Percentiles rank a stretch among this genome's conserved stretches.
Conservation (phyloP, 352 stramenopile species). For the Phytophthora ohioensis region DNA sequence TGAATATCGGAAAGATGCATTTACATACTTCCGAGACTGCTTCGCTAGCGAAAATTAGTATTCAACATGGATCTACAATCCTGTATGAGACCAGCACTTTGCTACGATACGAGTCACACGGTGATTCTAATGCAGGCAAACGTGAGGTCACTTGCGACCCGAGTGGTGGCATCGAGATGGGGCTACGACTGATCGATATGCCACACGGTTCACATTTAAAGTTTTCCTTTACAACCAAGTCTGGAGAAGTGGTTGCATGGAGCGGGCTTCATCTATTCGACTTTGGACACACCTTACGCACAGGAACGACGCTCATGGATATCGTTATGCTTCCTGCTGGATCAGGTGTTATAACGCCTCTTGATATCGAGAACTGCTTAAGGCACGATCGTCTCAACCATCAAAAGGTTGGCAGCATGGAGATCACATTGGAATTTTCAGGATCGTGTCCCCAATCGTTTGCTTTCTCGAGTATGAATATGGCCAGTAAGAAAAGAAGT, state of each 20-base stretch:
- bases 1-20: slow-evolving; percentile 35
- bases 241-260: slow-evolving; percentile 55
- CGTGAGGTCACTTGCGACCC: slow-evolving; percentile 38
- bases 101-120: slow-evolving; percentile 23
- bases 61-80: slow-evolving; percentile 44
- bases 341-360: slow-evolving; percentile 49
- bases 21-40: slow-evolving; percentile 23
- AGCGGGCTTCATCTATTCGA: slow-evolving; percentile 82
- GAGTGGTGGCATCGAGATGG: slow-evolving; percentile 38
- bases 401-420: slow-evolving; percentile 49
- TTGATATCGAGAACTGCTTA: slow-evolving; percentile 83
- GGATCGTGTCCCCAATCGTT: slow-evolving; percentile 52
- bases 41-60: slow-evolving; percentile 36
- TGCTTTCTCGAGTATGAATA: slow-evolving; percentile 72
- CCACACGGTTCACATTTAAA: slow-evolving; percentile 80
- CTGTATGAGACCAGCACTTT: slow-evolving; percentile 39
- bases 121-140: slow-evolving; percentile 23
- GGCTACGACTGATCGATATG: slow-evolving; percentile 67
- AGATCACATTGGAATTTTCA: slow-evolving; percentile 60
- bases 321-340: slow-evolving; percentile 41
- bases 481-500: slow-evolving; percentile 51
- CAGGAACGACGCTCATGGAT: slow-evolving; percentile 56
- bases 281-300: slow-evolving; percentile 78
- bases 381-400: slow-evolving; percentile 43
- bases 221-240: slow-evolving; percentile 63